Evolutionary conservation across 768 basidiomycete species (phyloP).

Genomic region (Dentipellis fragilis): DNA sequence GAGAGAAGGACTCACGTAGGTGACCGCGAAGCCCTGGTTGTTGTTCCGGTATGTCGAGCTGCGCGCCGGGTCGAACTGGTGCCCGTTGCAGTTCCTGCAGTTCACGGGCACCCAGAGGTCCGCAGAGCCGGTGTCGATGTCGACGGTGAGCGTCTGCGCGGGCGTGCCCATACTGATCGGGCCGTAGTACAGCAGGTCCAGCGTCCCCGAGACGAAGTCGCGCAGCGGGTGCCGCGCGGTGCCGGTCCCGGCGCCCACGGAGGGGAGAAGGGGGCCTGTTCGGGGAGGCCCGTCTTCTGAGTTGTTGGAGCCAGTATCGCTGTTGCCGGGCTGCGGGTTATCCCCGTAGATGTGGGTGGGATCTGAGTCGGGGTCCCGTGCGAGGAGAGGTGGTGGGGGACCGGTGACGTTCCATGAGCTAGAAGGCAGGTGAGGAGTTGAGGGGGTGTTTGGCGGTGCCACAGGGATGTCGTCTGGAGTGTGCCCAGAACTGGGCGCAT

Average conservation of each 20-base stretch:
- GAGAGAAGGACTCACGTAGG: conserved; percentile 30
- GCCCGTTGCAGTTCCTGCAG: conserved; percentile 29
- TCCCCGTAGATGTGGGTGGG: not conserved
- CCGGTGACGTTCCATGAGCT: not conserved
- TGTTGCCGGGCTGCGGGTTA: not conserved
- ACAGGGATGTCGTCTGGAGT: not conserved
- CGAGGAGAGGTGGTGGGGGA: not conserved
- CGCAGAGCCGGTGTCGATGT: conserved; percentile 60
- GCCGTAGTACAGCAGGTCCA: conserved; percentile 43
- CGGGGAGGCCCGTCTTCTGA: conserved; percentile 4
- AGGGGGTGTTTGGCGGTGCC: not conserved
- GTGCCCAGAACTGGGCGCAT: not conserved
- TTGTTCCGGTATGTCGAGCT: conserved; percentile 34
- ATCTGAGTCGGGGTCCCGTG: not conserved
- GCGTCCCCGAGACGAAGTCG: conserved; percentile 27
- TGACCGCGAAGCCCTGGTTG: conserved; percentile 25
- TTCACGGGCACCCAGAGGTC: conserved; percentile 49
- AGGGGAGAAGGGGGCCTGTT: conserved; percentile 15
- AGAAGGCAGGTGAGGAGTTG: not conserved
- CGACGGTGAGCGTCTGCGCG: conserved; percentile 39
- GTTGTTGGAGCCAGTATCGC: not conserved
- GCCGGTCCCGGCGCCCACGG: not conserved
- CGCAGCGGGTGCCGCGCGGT: conserved; percentile 20
- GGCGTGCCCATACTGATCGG: conserved; percentile 43
- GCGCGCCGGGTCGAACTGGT: conserved; percentile 25